These are phyloP conservation scores for Paspalum vaginatum DNA, from an alignment of 176 grass and related monocot genomes.

Conservation along the genomic window DNA sequence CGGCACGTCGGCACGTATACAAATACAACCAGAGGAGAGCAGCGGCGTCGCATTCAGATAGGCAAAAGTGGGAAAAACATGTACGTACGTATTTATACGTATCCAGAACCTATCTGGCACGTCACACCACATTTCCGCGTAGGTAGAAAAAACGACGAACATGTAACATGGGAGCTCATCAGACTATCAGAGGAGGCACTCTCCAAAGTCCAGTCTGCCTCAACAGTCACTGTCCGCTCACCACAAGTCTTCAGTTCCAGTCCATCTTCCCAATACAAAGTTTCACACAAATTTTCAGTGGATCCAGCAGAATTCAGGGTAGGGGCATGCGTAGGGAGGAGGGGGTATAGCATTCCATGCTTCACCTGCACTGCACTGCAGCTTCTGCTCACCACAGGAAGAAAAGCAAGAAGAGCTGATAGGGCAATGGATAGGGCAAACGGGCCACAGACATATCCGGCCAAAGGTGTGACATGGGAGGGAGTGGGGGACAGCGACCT, in stretches of 20 bases:
- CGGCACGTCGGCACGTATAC: slow-evolving; percentile 24
- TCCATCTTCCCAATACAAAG: slow-evolving; percentile 13
- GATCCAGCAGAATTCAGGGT: slow-evolving; percentile 2
- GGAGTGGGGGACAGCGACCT: slow-evolving; percentile 44
- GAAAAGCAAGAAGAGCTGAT: neutral
- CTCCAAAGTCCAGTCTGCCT: slow-evolving; percentile 22
- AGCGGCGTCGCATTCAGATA: neutral
- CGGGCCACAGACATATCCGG: neutral
- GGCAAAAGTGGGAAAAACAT: neutral
- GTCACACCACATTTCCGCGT: slow-evolving; percentile 18
- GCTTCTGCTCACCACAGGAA: slow-evolving; percentile 1
- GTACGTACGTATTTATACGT: neutral
- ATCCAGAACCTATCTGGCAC: neutral
- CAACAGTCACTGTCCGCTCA: slow-evolving; percentile 12
- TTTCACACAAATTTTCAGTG: slow-evolving; percentile 23
- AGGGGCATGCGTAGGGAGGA: too few relatives aligned
- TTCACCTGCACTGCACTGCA: slow-evolving; percentile 26
- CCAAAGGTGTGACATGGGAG: slow-evolving; percentile 38
- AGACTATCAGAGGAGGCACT: neutral
- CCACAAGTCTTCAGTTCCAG: neutral
- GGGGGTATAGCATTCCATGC: slow-evolving; percentile 22
- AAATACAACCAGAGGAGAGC: neutral
- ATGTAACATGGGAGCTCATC: neutral
- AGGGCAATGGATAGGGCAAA: slow-evolving; percentile 28
- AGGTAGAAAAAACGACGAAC: neutral